Evolutionary conservation across 2,329 filamentous ascomycete species (phyloP).

Genomic region (Nothophoma quercina): DNA sequence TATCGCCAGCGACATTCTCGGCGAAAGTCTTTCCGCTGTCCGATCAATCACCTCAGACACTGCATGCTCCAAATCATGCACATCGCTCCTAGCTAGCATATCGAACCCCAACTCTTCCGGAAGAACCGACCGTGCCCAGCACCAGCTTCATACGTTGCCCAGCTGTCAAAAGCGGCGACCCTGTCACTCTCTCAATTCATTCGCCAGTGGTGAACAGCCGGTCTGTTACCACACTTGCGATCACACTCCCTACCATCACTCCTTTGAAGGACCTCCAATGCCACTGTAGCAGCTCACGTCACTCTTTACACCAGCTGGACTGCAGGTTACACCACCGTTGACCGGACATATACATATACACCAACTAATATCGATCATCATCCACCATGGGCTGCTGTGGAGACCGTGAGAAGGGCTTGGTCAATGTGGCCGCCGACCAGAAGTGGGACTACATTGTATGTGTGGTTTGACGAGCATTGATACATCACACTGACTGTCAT

Average conservation of each 20-base stretch:
- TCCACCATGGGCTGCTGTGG: constrained; percentile 48
- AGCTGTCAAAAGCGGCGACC: constrained; percentile 29
- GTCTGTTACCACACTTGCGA: constrained; percentile 46
- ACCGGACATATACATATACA: constrained; percentile 37
- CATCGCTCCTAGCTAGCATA: constrained; percentile 31
- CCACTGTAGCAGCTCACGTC: constrained; percentile 33
- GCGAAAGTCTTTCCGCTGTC: constrained; percentile 29
- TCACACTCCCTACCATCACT: constrained; percentile 20
- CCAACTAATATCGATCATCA: constrained; percentile 34
- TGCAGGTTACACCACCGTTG: constrained; percentile 44
- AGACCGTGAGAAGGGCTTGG: constrained; percentile 47
- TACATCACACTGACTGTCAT: constrained; percentile 27
- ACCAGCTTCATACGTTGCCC: constrained; percentile 23
- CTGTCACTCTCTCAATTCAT: constrained; percentile 39
- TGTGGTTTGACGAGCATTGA: constrained; percentile 19
- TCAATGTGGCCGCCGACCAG: constrained; percentile 53
- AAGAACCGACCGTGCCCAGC: constrained; percentile 19
- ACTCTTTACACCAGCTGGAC: constrained; percentile 49
- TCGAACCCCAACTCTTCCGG: constrained; percentile 17
- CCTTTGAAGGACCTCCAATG: constrained; percentile 30
- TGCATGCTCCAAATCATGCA: constrained; percentile 44
- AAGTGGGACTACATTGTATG: constrained; percentile 92
- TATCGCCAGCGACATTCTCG: constrained; percentile 28
- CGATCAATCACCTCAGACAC: constrained; percentile 42
- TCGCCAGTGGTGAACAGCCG: constrained; percentile 48